Evolutionary conservation across 345 rosid species (phyloP).

Genomic region (Murraya koenigii): DNA sequence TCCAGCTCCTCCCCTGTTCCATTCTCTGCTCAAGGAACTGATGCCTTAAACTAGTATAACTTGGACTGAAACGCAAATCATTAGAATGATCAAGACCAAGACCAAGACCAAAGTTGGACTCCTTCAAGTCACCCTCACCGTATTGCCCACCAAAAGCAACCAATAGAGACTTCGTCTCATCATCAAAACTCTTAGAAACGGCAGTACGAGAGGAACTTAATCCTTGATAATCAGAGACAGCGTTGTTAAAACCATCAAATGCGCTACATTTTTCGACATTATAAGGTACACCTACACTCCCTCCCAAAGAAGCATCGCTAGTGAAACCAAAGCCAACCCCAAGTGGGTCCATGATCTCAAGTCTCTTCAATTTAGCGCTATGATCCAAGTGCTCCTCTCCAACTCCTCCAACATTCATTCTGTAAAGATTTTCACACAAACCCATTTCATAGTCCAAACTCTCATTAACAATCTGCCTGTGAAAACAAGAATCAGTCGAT

Average conservation of each 20-base stretch:
- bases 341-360: conserved; percentile 28
- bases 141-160: conserved; percentile 28
- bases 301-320: conserved; percentile 22
- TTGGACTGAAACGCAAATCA: conserved; percentile 15
- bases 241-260: conserved; percentile 23
- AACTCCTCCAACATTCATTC: conserved; percentile 45
- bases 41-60: conserved; percentile 26
- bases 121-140: conserved; percentile 31
- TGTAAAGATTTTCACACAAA: conserved; percentile 35
- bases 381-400: conserved; percentile 25
- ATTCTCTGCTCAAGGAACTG: conserved; percentile 30
- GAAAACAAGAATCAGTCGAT: conserved; percentile 19
- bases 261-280: conserved; percentile 24
- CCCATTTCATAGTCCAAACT: conserved; percentile 27
- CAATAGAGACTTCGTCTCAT: conserved; percentile 20
- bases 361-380: conserved; percentile 29
- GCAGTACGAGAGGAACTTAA: conserved; percentile 22
- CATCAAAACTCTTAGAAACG: conserved; percentile 25
- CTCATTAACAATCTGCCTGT: conserved; percentile 15
- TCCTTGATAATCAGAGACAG: conserved; percentile 26
- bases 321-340: conserved; percentile 28
- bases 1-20: conserved; percentile 21
- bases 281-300: conserved; percentile 13
- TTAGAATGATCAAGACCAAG: conserved; percentile 19
- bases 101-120: conserved; percentile 9